These are phyloP conservation scores for Lantana camara DNA, from an alignment of 257 asterid genomes.

Conservation along the genomic window DNA sequence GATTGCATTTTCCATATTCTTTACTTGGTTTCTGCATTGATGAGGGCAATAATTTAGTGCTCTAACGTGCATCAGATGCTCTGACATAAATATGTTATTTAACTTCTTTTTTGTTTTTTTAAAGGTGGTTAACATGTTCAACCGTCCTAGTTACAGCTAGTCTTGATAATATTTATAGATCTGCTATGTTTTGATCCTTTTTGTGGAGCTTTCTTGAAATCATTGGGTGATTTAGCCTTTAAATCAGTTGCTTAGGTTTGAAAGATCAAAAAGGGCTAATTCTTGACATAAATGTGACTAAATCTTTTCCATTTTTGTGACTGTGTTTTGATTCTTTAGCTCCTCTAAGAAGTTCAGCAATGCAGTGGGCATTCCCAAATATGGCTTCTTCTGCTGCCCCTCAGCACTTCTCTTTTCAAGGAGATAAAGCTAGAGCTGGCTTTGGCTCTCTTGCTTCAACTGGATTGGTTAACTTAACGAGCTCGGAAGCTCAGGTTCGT, in stretches of 20 bases:
- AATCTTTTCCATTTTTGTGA: neutral
- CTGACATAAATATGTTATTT: neutral
- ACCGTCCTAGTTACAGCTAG: constrained; percentile 18
- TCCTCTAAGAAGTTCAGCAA: constrained; percentile 48
- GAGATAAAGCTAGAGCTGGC: constrained; percentile 48
- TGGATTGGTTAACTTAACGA: constrained; percentile 55
- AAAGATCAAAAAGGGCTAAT: constrained; percentile 5
- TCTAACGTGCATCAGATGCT: constrained; percentile 36
- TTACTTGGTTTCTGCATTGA: constrained; percentile 27
- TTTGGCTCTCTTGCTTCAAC: constrained; percentile 67
- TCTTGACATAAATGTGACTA: neutral
- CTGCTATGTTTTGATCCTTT: constrained; percentile 13
- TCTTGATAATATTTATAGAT: constrained; percentile 5
- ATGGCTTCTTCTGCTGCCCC: constrained; percentile 42
- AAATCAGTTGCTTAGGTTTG: constrained; percentile 23
- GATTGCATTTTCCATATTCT: constrained; percentile 28
- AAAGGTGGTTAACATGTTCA: constrained; percentile 29
- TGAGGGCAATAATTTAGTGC: constrained; percentile 24
- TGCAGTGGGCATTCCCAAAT: constrained; percentile 78
- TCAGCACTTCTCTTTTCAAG: constrained; percentile 56
- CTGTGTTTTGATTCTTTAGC: constrained; percentile 41
- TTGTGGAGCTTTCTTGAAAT: constrained; percentile 26
- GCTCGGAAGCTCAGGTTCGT: constrained; percentile 56
- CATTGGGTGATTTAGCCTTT: no score
- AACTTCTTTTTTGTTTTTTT: neutral